Evolutionary conservation across 176 grass and related monocot genomes (phyloP), one percentile per base, ranked within the genome.

Genomic region (Aegilops sharonensis): DNA sequence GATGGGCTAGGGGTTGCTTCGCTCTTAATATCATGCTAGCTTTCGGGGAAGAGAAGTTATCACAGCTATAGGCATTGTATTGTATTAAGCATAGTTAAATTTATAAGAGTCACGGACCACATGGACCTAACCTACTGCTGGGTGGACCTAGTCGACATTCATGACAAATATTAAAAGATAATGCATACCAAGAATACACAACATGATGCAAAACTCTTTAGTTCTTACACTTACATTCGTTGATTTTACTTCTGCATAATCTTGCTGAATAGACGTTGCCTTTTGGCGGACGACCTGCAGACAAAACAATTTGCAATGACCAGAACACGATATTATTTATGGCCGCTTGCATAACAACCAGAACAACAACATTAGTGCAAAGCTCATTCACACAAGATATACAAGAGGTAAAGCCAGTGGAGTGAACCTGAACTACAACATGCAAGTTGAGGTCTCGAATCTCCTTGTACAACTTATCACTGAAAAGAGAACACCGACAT

Each of bases 381-480:
- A 87, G 34, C 25, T 73, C 32, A 37, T 71, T 48, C 37, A 78
- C 52, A 76, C 56, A 68, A 68, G 50, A 84, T 10, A 71, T 42
- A 50, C 36, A 75, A 21, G 78, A 85, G 67, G 20, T 13, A 64
- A 54, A 24, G 17, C 21, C 27, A 50, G 35, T 59, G 34, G 52
- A 83, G 39, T 20, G 5, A 94, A 95, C 93, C 95, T 98, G 93
- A 88, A 98, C 93, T 65, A 98, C 95, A 72, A 98, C 95, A 92
- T 98, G 93, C 90, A 95, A 98, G 87, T 95, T 95, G 75, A 98
- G 89, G 76, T 98, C 95, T 68, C 95, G 88, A 72, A 93, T 98
- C 87, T 98, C 95, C 89, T 94, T 98, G 90, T 92, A 98, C 86
- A 98, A 91, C 81, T 98, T 98, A 76, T 98, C 93, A 50, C 96